Base-by-base conservation (phyloP, 1,139 yeast species). In the Keqinozyma sinolaborantium region DNA sequence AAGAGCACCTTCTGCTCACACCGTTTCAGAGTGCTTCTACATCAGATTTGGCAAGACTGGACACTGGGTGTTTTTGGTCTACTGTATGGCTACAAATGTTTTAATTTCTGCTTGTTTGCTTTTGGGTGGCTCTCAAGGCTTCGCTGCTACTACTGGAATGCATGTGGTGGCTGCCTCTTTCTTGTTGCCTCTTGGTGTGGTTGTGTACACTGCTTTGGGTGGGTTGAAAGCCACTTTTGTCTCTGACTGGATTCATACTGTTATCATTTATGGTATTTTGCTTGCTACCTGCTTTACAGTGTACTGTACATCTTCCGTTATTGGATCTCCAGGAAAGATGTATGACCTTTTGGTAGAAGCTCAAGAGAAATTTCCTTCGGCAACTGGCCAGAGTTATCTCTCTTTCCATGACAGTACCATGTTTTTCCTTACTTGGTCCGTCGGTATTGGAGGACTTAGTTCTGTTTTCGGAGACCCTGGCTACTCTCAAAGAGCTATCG, bases 1-100 rank as follows among this genome's bases (percentile, higher is more conserved):
- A 44, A 70, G 76, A 35, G 86, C 88, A 5, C 88, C 88, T 3
- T 77, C 74, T 28, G 85, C 87, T 2, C 94, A 83, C 58, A 83
- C 94, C 1, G 81, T 78, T 54, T 64, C 83, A 36, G 92, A 84
- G 53, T 74, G 83, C 31, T 71, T 84, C 43, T 71, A 69, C 41
- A 77, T 74, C 3, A 64, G 95, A 36, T 85, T 80, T 50, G 95
- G 95, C n/a, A 60, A 68, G 18, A 45, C 55, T 11, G 50, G 49
- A 2, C 53, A 48, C 35, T 32, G 39, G 30, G 35, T 37, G 5
- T 42, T 38, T 31, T 33, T 49, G 26, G 25, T 20, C 14, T 48
- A 48, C 27, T 44, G 47, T 33, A 28, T 44, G 10, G 41, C 45
- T 9, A 44, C 44, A 4, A 48, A 45, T 30, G 35, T 43, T 5